These are phyloP conservation scores for Mucor racemosus DNA, from an alignment of 371 early-diverging fungal genomes.

Conservation along the genomic window DNA sequence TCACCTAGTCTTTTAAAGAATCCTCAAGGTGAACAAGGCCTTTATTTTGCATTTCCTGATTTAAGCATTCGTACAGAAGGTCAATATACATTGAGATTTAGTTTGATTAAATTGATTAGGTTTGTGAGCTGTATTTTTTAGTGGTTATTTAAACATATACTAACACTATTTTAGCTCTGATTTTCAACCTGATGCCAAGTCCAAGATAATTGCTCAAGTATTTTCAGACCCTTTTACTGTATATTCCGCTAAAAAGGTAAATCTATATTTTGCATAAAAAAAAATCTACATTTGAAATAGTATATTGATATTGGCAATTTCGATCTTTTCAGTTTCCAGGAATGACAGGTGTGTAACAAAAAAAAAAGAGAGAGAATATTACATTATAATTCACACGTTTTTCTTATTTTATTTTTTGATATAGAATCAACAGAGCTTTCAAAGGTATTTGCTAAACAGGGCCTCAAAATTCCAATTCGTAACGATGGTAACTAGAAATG, in stretches of 20 bases:
- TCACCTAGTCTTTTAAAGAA: slow-evolving; percentile 80
- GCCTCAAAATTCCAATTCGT: slow-evolving; percentile 90
- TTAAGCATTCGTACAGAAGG: slow-evolving; percentile 90
- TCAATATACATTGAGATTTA: slow-evolving; percentile 80
- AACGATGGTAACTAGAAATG: slow-evolving; percentile 65
- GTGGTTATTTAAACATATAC: not conserved
- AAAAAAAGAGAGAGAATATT: slow-evolving; percentile 4
- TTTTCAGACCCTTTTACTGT: slow-evolving; percentile 65
- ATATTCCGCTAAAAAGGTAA: slow-evolving; percentile 63
- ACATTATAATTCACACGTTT: slow-evolving; percentile 1
- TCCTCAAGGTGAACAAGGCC: slow-evolving; percentile 73
- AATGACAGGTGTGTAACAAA: slow-evolving; percentile 54
- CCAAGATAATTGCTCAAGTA: slow-evolving; percentile 61
- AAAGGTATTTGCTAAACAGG: slow-evolving; percentile 89
- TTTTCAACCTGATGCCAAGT: slow-evolving; percentile 56
- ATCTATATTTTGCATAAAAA: not conserved
- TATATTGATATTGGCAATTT: not conserved
- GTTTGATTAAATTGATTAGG: slow-evolving; percentile 55
- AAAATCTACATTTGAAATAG: not conserved
- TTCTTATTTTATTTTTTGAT: not conserved
- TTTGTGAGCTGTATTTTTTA: slow-evolving; percentile 10
- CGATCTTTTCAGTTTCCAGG: slow-evolving; percentile 54
- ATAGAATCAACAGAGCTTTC: slow-evolving; percentile 89
- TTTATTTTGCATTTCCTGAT: slow-evolving; percentile 93
- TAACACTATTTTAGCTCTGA: slow-evolving; percentile 46